Conservation (phyloP, 2,329 filamentous ascomycete species). For the Rutstroemia sp. region DNA sequence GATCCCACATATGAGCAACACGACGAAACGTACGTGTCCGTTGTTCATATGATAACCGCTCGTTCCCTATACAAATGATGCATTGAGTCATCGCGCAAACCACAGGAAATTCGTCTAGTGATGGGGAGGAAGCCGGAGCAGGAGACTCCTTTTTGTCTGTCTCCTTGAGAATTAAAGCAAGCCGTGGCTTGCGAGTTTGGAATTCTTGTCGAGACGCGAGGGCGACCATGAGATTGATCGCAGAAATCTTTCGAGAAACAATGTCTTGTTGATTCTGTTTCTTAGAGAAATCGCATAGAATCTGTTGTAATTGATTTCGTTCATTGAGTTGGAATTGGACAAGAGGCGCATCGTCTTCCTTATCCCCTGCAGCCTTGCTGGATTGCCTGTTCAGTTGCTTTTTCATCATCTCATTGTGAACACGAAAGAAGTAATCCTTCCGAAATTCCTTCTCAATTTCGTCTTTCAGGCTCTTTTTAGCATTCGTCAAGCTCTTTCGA, state of each 20-base stretch:
- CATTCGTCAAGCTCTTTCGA: slow-evolving; percentile 10
- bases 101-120: slow-evolving; percentile 1
- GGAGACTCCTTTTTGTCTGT: slow-evolving; percentile 6
- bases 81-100: slow-evolving; percentile 7
- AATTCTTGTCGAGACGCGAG: slow-evolving; percentile 1
- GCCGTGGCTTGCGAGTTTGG: background rate
- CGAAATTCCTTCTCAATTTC: slow-evolving; percentile 5
- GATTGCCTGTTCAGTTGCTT: slow-evolving; percentile 12
- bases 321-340: slow-evolving; percentile 16
- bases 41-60: background rate
- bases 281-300: slow-evolving; percentile 17
- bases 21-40: background rate
- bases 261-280: slow-evolving; percentile 12
- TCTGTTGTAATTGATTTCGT: slow-evolving; percentile 11
- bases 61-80: slow-evolving; percentile 9
- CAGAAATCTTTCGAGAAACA: background rate
- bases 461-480: slow-evolving; percentile 12
- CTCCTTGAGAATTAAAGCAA: background rate
- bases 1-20: no score
- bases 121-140: background rate
- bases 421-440: slow-evolving; percentile 16
- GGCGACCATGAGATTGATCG: slow-evolving; percentile 5
- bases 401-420: slow-evolving; percentile 19
- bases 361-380: slow-evolving; percentile 7
- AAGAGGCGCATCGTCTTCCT: slow-evolving; percentile 6